Evolutionary conservation across 495 filamentous ascomycete species (phyloP), one percentile per base, ranked within the genome.

Genomic region (Neurospora sp.): DNA sequence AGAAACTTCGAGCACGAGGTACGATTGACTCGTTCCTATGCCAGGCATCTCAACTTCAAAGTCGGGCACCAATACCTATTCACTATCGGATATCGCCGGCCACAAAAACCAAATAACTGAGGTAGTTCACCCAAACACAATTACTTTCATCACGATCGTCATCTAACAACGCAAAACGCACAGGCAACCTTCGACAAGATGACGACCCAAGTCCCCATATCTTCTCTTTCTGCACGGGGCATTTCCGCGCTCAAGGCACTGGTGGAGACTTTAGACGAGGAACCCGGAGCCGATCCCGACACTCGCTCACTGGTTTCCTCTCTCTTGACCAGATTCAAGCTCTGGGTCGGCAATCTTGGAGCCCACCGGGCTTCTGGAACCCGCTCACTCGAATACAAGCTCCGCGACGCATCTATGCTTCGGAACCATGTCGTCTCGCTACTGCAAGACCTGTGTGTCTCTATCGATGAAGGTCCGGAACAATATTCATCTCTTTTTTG

Each of bases 351-450:
- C 8, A 70, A 54, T 49, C 23, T 74, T 14, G 72, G 77, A 18
- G 46, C 72, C 5, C 69, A 75, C 39, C 74, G 77, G 18, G 14
- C 75, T 16, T 71, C 72, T 18, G 66, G 70, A 5, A 72, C 39
- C 20, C 62, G 70, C 62, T 41, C 71, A 4, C 20, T 72, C 73
- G 69, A 74, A 16, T 74, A 75, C 72, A 39, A 71, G 2, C 72
- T 72, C 72, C 62, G 71, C 31, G 54, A 71, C 10, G 39, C 42
- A 75, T 42, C 77, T 77, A 62, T 71, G 79, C 23, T 79, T 72
- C 38, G 39, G 20, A 31, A 75, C 74, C 39, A 76, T 35, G 14
- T 75, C 40, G 38, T 62, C 16, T 46, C 74, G 8, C 41, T 72
- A 3, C 39, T 75, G 10, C 74, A 41, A 39, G 71, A 70, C 37